These are phyloP conservation scores for Hawksworthiomyces lignivorus DNA, from an alignment of 2,329 filamentous ascomycete species.

Conservation along the genomic window DNA sequence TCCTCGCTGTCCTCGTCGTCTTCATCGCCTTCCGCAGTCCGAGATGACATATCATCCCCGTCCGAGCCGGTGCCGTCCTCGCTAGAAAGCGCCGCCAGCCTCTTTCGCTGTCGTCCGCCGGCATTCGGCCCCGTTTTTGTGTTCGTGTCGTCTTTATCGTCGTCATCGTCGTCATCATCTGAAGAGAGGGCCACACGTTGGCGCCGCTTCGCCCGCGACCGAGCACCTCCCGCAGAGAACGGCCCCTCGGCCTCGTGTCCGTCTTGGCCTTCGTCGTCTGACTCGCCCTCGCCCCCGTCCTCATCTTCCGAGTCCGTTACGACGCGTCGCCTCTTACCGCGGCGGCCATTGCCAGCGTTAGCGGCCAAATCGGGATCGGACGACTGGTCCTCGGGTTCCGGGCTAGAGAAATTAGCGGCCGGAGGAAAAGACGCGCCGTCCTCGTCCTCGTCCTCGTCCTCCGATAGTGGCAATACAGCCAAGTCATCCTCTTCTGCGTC, in stretches of 20 bases:
- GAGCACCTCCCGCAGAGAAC: background rate
- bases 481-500: constrained; percentile 6
- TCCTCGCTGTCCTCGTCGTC: background rate
- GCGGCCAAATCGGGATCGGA: background rate
- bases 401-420: constrained; percentile 11
- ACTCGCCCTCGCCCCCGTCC: background rate
- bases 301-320: constrained; percentile 13
- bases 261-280: background rate
- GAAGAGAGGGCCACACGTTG: background rate
- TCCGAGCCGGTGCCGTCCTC: no score
- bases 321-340: constrained; percentile 10
- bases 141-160: background rate
- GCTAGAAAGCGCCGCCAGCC: background rate
- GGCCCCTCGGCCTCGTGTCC: no score
- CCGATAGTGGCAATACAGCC: no score
- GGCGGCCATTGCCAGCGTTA: background rate
- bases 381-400: constrained; percentile 1
- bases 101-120: background rate
- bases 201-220: background rate
- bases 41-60: no score
- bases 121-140: background rate
- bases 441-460: background rate
- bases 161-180: background rate
- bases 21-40: background rate
- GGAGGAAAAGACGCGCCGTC: background rate